Evolutionary conservation across 495 filamentous ascomycete species (phyloP), one percentile per base, ranked within the genome.

Genomic region (Aspergillus nanangensis): DNA sequence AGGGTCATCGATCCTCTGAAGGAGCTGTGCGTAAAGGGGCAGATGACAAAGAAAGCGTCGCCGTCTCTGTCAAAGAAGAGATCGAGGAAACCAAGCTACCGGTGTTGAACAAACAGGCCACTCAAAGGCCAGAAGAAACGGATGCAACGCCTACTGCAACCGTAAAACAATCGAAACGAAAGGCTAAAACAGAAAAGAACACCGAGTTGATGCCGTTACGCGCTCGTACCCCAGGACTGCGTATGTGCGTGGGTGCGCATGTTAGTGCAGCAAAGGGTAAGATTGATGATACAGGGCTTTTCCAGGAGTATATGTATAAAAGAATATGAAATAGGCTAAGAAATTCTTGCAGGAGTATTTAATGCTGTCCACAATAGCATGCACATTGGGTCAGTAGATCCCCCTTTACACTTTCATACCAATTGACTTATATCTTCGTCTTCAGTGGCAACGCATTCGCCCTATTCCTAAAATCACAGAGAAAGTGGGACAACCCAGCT

Each of bases 401-500:
- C 8, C 31, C 0, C 3, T 41, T 15, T 15, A 8, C 13, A 34
- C n/a, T n/a, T n/a, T 27, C 24, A 8, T 5, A 20, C 37, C 15
- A 10, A 39, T 53, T 62, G 48, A 60, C 22, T 32, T 42, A 42
- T 35, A 27, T 14, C 19, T 7, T 18, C 19, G 1, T 8, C 9
- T 38, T 22, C 34, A 82, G 91, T 44, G 90, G 83, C 18, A 98
- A 98, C 58, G 80, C 90, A 17, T 93, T 96, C 51, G 93, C 93
- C 11, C 67, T 97, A 17, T 98, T 98, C 66, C 76, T 97, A 45
- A 97, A 97, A 60, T 93, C 87, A 0, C 94, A 97, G 61, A 81
- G 88, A 32, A 96, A 94, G 70, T 98, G 93, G 93, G 70, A 75
- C n/a, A 91, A 85, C 53, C 90, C 92, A 1, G 77, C 85, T 9